Base-by-base conservation (phyloP, 192 early-diverging fungal species). In the Chytriomyces confervae region DNA sequence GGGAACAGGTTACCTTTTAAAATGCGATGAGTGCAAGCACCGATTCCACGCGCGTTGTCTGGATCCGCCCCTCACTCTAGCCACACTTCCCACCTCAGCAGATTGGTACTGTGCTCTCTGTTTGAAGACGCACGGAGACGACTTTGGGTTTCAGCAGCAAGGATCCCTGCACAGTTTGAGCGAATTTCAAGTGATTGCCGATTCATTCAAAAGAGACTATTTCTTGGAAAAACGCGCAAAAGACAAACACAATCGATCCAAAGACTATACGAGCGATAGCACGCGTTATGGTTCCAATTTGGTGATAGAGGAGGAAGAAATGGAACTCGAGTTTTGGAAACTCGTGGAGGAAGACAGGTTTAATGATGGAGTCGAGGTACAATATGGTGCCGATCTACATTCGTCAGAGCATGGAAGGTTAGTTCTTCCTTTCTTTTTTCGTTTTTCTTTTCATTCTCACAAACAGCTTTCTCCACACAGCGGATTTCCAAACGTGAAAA, bases 361-460 rank as follows among this genome's bases (percentile, higher is more conserved):
- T 63, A 91, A 94, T 2, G 93, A 96, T 75, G 91, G 93, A 50
- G 92, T 95, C 5, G 92, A 96, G 73, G 95, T 99, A 0, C 95
- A 97, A 82, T 99, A 99, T 74, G 97, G 97, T 13, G 97, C 97
- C 3, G 97, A 99, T 78, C 80, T 97, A 69, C 95, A 97, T 79
- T 92, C 94, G 16, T 91, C 92, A 18, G 88, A 93, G 72, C 94
- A 97, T 78, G 97, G 97, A 80, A 95, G 92, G 91, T 92, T 50
- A 45, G 60, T 61, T 43, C 10, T 68, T 75, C n/a, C 47, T 71
- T n/a, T 20, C 7, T 48, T 48, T 78, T 80, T 24, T 27, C 50
- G 8, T 66, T 69, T 62, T 74, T 68, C 13, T 50, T 77, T 60
- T 36, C 29, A 36, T 36, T 0, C 29, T 36, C 29, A 36, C 0